phyloP scores from a whole-genome alignment of 1,284 basidiomycete species.

The Coniferiporia sulphurascens region DNA sequence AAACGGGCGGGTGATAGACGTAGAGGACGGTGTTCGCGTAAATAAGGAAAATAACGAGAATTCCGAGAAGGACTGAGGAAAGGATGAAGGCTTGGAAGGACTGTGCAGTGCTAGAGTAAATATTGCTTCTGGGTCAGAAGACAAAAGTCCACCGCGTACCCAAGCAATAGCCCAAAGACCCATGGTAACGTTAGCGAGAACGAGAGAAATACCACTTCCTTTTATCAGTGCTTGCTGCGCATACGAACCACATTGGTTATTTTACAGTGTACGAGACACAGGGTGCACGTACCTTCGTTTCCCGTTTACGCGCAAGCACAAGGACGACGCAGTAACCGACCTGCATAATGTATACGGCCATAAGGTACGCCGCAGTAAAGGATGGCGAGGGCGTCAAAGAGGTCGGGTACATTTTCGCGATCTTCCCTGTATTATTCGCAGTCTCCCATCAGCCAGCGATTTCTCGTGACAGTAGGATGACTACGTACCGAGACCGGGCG shows the following conservation, averaged over 20 bases:
- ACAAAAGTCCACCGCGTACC: constrained; percentile 37
- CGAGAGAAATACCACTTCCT: constrained; percentile 74
- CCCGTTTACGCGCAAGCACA: constrained; percentile 62
- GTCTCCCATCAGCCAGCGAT: neutral
- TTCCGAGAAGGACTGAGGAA: constrained; percentile 56
- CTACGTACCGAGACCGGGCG: constrained; percentile 47
- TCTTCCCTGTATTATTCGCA: constrained; percentile 35
- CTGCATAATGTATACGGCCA: constrained; percentile 55
- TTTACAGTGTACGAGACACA: neutral
- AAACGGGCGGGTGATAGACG: constrained; percentile 57
- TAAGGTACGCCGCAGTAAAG: constrained; percentile 64
- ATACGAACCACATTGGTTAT: neutral
- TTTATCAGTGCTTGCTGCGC: constrained; percentile 58
- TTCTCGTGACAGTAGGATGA: neutral
- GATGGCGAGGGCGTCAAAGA: constrained; percentile 65
- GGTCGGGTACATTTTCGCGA: constrained; percentile 58
- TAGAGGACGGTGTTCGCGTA: constrained; percentile 67
- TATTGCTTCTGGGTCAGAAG: neutral
- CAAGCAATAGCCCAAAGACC: constrained; percentile 81
- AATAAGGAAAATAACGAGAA: constrained; percentile 53
- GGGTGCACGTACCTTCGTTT: constrained; percentile 62
- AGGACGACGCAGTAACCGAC: constrained; percentile 80
- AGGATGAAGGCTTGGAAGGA: constrained; percentile 56
- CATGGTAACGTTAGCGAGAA: constrained; percentile 79
- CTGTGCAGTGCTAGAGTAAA: constrained; percentile 28